phyloP scores from a whole-genome alignment of 1,139 yeast genomes.

The Diutina neorugosa region DNA sequence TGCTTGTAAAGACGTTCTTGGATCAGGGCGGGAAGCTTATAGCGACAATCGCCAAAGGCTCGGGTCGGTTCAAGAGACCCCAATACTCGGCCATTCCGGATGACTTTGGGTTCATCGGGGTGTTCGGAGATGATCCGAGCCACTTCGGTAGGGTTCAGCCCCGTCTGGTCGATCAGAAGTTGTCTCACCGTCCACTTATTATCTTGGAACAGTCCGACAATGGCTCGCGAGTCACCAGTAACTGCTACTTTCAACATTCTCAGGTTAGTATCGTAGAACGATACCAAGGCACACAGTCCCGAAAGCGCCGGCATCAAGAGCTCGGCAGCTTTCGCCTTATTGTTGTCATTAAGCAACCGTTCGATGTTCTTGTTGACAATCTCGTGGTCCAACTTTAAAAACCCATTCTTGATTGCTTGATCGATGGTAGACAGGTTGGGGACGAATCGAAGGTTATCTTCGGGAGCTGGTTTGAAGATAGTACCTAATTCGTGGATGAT shows the following conservation, averaged over 20 bases:
- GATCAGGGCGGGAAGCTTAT: slow-evolving; percentile 62
- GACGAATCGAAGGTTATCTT: slow-evolving; percentile 25
- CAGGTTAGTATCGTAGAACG: slow-evolving; percentile 73
- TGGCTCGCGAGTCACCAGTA: slow-evolving; percentile 92
- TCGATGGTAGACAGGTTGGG: slow-evolving; percentile 65
- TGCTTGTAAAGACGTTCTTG: slow-evolving; percentile 66
- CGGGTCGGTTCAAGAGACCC: slow-evolving; percentile 86
- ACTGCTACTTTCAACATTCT: slow-evolving; percentile 78
- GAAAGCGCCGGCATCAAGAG: slow-evolving; percentile 84
- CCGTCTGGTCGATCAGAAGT: slow-evolving; percentile 86
- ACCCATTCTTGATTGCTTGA: slow-evolving; percentile 71
- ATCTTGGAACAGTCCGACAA: slow-evolving; percentile 61
- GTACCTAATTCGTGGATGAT: slow-evolving; percentile 72
- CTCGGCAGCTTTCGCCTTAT: slow-evolving; percentile 54
- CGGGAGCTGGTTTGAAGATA: slow-evolving; percentile 45
- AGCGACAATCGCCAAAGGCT: slow-evolving; percentile 95
- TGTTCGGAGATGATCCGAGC: slow-evolving; percentile 77
- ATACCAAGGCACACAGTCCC: slow-evolving; percentile 86
- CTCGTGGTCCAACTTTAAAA: slow-evolving; percentile 73
- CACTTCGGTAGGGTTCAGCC: slow-evolving; percentile 81
- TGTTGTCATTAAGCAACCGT: slow-evolving; percentile 51
- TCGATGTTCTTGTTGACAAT: slow-evolving; percentile 70
- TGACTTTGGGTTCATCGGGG: slow-evolving; percentile 78
- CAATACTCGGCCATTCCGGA: slow-evolving; percentile 78
- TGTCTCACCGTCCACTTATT: slow-evolving; percentile 85